Evolutionary conservation across 2,329 filamentous ascomycete genomes (phyloP).

Genomic region (Daldinia sp.): DNA sequence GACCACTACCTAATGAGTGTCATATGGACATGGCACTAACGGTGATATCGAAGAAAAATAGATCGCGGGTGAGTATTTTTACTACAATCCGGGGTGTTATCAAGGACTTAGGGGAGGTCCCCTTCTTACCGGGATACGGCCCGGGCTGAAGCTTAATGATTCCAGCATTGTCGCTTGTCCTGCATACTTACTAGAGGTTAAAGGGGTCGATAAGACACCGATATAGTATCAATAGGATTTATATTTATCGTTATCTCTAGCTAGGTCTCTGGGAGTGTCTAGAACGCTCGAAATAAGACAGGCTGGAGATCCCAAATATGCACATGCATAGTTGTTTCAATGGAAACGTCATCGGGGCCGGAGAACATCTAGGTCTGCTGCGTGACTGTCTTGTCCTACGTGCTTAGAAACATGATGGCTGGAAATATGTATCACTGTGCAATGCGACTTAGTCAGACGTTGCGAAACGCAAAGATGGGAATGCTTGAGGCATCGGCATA

Average conservation of each 20-base stretch:
- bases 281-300: neutral
- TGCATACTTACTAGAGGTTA: no score
- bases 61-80: neutral
- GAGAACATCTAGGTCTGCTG: neutral
- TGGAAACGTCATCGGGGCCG: neutral
- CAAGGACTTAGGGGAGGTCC: neutral
- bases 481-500: neutral
- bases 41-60: neutral
- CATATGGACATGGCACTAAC: neutral
- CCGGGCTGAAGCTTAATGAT: neutral
- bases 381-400: constrained; percentile 10
- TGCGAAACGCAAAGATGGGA: neutral
- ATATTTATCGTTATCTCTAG: neutral
- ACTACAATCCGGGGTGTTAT: neutral
- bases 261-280: neutral
- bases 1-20: neutral
- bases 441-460: neutral
- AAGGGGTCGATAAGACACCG: neutral
- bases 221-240: neutral
- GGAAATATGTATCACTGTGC: neutral
- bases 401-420: constrained; percentile 12
- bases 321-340: neutral
- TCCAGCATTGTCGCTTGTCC: neutral
- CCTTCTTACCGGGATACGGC: neutral
- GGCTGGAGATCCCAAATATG: neutral